Conservation (phyloP, 73 alveolate genomes). For the Paramecium biaurelia region DNA sequence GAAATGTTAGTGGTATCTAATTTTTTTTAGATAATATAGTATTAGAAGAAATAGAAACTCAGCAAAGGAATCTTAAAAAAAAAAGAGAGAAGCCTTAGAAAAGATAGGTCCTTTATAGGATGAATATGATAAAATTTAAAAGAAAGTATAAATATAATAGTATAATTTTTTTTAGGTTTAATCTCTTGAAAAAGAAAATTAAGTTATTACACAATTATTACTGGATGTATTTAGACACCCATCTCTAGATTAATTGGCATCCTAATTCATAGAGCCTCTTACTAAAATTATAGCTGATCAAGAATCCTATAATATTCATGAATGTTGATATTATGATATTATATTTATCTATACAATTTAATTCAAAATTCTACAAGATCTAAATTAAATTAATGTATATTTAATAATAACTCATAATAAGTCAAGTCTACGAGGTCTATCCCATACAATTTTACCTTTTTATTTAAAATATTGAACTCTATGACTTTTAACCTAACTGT, state of each 20-base stretch:
- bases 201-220: not conserved
- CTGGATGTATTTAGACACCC: slow-evolving; percentile 50
- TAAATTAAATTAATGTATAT: not conserved
- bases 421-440: slow-evolving; percentile 21
- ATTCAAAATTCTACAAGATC: not conserved
- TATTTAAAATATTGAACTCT: slow-evolving; percentile 34
- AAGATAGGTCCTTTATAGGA: slow-evolving; percentile 62
- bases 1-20: slow-evolving; percentile 55
- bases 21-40: not conserved
- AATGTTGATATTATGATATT: not conserved
- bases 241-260: not conserved
- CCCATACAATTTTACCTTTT: slow-evolving; percentile 29
- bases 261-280: slow-evolving; percentile 23
- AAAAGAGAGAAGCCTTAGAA: slow-evolving; percentile 63
- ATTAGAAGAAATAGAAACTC: slow-evolving; percentile 68
- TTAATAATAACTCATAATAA: not conserved
- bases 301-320: not conserved
- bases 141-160: slow-evolving; percentile 7
- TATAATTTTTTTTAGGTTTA: not conserved
- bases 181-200: not conserved
- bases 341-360: not conserved
- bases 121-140: slow-evolving; percentile 34
- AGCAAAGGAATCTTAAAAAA: slow-evolving; percentile 63
- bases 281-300: not conserved
- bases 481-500: slow-evolving; percentile 9